Percentiles rank a stretch among this genome's conserved stretches.
These are phyloP conservation scores for Sphagnum magellanicum DNA, from an alignment of 228 moss, liverwort and hornwort genomes.

Conservation along the genomic window DNA sequence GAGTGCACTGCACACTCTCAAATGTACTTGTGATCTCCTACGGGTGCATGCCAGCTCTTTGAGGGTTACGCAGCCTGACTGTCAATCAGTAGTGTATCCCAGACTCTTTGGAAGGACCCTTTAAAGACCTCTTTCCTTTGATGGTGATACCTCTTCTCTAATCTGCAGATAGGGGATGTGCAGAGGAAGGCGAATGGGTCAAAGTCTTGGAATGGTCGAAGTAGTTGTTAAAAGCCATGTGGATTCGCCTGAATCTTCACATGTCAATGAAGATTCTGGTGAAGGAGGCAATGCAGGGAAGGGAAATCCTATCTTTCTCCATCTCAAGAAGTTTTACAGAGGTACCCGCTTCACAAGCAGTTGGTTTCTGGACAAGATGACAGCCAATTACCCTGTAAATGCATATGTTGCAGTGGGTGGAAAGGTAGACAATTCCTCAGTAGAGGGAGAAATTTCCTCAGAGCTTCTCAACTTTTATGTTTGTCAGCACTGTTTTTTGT, in stretches of 20 bases:
- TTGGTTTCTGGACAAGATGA: slow-evolving; percentile 81
- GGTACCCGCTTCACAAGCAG: slow-evolving; percentile 74
- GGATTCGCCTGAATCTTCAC: slow-evolving; percentile 40
- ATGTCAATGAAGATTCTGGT: slow-evolving; percentile 11
- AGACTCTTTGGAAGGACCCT: no score
- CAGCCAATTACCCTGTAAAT: slow-evolving; percentile 59
- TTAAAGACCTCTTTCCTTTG: no score
- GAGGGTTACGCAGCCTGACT: no score
- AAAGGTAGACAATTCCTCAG: slow-evolving; percentile 42
- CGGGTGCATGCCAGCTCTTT: no score
- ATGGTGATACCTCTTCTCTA: not conserved
- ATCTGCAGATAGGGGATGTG: slow-evolving; percentile 1
- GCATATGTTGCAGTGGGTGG: slow-evolving; percentile 87
- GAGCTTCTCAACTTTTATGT: no score
- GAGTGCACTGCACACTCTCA: no score
- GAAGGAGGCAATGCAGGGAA: slow-evolving; percentile 25
- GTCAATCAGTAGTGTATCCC: no score
- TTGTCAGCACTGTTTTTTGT: not conserved
- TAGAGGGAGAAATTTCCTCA: not conserved
- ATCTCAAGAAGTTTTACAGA: slow-evolving; percentile 86
- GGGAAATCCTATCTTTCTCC: slow-evolving; percentile 69
- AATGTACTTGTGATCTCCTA: no score
- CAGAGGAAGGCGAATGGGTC: slow-evolving; percentile 67
- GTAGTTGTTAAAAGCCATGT: slow-evolving; percentile 83
- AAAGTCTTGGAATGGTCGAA: slow-evolving; percentile 80